These are phyloP conservation scores for Pythium sukuiense DNA, from an alignment of 352 stramenopile species.

Conservation along the genomic window DNA sequence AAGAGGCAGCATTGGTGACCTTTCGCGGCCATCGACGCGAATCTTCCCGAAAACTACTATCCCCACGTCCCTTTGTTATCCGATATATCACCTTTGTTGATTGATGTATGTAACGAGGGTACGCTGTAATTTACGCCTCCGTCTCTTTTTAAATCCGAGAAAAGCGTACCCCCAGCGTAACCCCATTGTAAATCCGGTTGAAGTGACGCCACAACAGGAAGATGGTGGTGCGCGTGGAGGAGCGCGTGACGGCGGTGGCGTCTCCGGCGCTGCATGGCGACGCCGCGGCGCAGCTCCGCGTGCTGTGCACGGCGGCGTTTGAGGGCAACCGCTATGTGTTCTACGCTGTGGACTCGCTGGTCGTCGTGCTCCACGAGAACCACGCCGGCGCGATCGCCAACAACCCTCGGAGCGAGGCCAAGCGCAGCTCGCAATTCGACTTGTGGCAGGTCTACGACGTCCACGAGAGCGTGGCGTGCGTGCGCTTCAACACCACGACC, in stretches of 20 bases:
- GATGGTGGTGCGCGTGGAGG: conserved; percentile 54
- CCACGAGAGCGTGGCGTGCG: conserved; percentile 42
- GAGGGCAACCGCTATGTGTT: conserved; percentile 62
- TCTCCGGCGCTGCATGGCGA: conserved; percentile 22
- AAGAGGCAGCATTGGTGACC: conserved; percentile 9
- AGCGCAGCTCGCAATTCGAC: conserved; percentile 48
- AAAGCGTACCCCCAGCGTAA: not conserved
- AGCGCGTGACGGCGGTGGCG: conserved; percentile 48
- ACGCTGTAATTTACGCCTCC: not conserved
- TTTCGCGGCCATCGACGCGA: conserved; percentile 16
- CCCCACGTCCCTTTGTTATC: conserved; percentile 15
- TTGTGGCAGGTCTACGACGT: conserved; percentile 73
- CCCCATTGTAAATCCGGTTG: conserved; percentile 8
- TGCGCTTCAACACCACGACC: conserved; percentile 51
- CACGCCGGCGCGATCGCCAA: conserved; percentile 17
- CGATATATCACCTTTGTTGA: not conserved
- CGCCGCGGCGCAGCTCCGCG: conserved; percentile 7
- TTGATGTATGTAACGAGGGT: not conserved
- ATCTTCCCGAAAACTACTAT: not conserved
- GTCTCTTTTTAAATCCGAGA: not conserved
- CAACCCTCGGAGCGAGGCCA: conserved; percentile 29
- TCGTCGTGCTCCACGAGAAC: conserved; percentile 65
- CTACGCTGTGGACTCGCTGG: conserved; percentile 49
- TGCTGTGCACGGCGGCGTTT: conserved; percentile 43
- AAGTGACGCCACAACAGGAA: conserved; percentile 10